Base-by-base conservation (phyloP, 1,284 basidiomycete species). In the Flammula alnicola region DNA sequence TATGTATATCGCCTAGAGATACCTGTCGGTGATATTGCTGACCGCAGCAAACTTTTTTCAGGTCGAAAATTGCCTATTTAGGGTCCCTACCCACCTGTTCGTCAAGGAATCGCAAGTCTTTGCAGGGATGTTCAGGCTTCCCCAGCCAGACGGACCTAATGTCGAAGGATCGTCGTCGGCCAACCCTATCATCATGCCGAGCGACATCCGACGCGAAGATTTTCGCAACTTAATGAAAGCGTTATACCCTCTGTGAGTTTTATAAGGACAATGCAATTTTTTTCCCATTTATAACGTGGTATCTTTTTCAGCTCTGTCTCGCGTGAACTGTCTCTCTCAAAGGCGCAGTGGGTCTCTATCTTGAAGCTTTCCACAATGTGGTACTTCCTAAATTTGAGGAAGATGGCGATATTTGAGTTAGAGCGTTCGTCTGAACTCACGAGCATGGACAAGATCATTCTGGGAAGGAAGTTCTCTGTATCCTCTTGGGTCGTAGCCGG, bases 11-110 rank as follows among this genome's bases (percentile, higher is more conserved):
- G n/a, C n/a, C n/a, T n/a, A n/a, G n/a, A n/a, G n/a, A n/a, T n/a
- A n/a, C n/a, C n/a, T n/a, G 8, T 12, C 27, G 27, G 27, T 12
- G 27, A 8, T 7, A 29, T 29, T 29, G 27, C 11, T 29, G 11
- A n/a, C 22, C 26, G 5, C 1, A n/a, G n/a, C n/a, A n/a, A n/a
- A n/a, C n/a, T n/a, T n/a, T n/a, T n/a, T n/a, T 33, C n/a, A 50
- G 48, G 48, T 39, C n/a, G 41, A 50, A 29, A 16, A 39, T 14
- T 14, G 17, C 19, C 36, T 61, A 6, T 63, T 61, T 39, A 51
- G 53, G 19, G 52, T 63, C 2, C 57, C 59, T 1, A 50, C 51
- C 10, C 48, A 61, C 9, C 14, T 40, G 5, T 56, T 63, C 37
- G 16, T 37, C 11, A 25, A 45, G 3, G 48, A 59, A 11, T 63